Evolutionary conservation across 2,329 filamentous ascomycete species (phyloP), one percentile per base, ranked within the genome.

Genomic region (Macroventuria anomochaeta): DNA sequence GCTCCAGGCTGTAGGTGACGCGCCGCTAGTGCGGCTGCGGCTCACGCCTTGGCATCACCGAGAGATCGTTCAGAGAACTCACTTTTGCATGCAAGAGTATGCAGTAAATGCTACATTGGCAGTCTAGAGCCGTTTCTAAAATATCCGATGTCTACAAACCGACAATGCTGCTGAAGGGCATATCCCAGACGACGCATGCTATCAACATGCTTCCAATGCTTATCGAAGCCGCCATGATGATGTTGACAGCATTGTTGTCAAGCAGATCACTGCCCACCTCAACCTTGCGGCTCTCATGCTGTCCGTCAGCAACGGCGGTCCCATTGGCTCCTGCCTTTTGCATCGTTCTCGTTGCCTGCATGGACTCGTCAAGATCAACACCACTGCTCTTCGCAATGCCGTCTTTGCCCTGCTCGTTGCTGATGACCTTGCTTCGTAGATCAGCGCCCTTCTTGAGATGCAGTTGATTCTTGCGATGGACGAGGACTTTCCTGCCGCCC

Each of bases 231-330:
- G 93, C 93, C 93, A 97, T 97, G 51, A 93, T 74, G 53, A 97
- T 85, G 74, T 99, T 99, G 65, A 99, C 92, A 48, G 90, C 89
- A 74, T 99, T 99, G 75, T 99, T 99, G 75, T 96, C 92, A 52
- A 99, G 79, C 57, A 96, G 73, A 71, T 96, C 84, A 77, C 80
- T 62, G 80, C 88, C 75, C 57, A 83, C 88, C 72, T 90, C 84
- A 76, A 77, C 79, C 65, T 84, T 84, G 58, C 78, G 65, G 33
- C 77, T 80, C 52, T 79, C 77, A 36, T 74, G 76, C 51, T 77
- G 71, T 6, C 55, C 55, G 54, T 72, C 71, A 17, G 72, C 70
- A 7, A 71, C 66, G 12, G 46, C 58, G 17, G 42, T 58, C 1
- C 59, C 59, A 38, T 63, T 64, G 29, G 58, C 64, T 32, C 65